These are phyloP conservation scores for Acanthamoeba healyi DNA, from an alignment of 208 protist genomes.

Conservation along the genomic window DNA sequence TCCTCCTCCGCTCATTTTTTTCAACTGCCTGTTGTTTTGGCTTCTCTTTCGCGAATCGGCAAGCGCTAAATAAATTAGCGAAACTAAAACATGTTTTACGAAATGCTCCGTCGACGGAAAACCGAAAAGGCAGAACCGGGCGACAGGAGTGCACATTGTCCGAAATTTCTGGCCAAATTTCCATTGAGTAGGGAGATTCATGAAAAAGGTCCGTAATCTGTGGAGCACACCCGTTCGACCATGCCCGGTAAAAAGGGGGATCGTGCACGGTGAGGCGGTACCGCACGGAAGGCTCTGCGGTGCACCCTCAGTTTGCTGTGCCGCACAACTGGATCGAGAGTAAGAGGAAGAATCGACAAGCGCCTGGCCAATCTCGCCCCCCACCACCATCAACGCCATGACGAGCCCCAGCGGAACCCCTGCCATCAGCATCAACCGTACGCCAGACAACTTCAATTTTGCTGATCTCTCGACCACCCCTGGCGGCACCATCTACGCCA, in stretches of 20 bases:
- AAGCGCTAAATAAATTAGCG: too few species aligned
- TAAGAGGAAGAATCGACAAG: conserved; percentile 1
- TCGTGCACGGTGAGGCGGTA: not conserved
- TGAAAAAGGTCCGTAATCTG: too few species aligned
- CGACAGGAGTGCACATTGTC: too few species aligned
- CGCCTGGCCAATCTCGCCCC: not conserved
- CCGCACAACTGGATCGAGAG: conserved; percentile 21
- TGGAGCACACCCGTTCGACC: not conserved
- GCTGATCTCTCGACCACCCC: conserved; percentile 71
- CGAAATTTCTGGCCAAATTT: too few species aligned
- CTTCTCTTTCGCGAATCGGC: too few species aligned
- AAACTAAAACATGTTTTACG: too few species aligned
- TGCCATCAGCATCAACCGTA: conserved; percentile 72
- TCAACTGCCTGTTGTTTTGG: not conserved
- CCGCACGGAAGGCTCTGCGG: too few species aligned
- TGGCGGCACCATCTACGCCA: conserved; percentile 76
- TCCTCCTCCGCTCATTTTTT: not conserved
- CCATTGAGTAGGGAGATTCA: too few species aligned
- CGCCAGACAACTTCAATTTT: conserved; percentile 72
- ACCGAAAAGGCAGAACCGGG: too few species aligned
- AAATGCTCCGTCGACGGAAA: too few species aligned
- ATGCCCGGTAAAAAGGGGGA: not conserved
- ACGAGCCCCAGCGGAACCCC: conserved; percentile 58
- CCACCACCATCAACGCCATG: not conserved
- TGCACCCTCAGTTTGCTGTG: not conserved